Evolutionary conservation across 2,329 filamentous ascomycete genomes (phyloP), one percentile per base, ranked within the genome.

Genomic region (Ascochyta fabae): DNA sequence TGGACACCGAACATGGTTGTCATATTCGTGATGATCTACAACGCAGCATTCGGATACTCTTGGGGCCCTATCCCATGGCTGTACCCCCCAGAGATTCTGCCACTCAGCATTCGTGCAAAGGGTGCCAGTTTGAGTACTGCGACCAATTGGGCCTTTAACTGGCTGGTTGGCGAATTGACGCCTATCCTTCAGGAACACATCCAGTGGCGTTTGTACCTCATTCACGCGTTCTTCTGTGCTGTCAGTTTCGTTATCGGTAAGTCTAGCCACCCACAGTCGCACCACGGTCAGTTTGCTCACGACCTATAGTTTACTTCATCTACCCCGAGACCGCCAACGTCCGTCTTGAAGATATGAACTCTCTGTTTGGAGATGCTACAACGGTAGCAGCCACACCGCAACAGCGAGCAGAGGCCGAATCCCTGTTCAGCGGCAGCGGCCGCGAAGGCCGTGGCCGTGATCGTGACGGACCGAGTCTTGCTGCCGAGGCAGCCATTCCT

Each of bases 51-150:
- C 74, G 95, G 95, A 43, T 96, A 93, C 72, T 90, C 87, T n/a
- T 99, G 95, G 95, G 95, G 95, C 16, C 95, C 95, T 1, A 96
- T 99, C 59, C 95, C 95, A 8, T 99, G 95, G 95, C 81, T 99
- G 15, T 98, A 98, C 75, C 95, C 95, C 13, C 95, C 95, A n/a
- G 95, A 99, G 82, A 99, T 99, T 78, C 83, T 99, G 39, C 95
- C 95, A 4, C 82, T 99, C 58, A 97, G 92, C 80, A 97, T 98
- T 73, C 88, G 95, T 69, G 96, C 94, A 57, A 98, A 98, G 82
- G 95, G 95, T 58, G 94, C 95, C 49, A 96, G 92, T 83, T 78
- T 99, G 74, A 97, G 94, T 58, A 98, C 95, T 1, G 95, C 95
- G 16, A 88, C 93, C 29, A 99, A 99, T 74, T 99, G 95, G 95